Percentiles rank a stretch among this genome's conserved stretches.
Conservation (phyloP, 139 green algal genomes). For the Pleodorina starrii region DNA sequence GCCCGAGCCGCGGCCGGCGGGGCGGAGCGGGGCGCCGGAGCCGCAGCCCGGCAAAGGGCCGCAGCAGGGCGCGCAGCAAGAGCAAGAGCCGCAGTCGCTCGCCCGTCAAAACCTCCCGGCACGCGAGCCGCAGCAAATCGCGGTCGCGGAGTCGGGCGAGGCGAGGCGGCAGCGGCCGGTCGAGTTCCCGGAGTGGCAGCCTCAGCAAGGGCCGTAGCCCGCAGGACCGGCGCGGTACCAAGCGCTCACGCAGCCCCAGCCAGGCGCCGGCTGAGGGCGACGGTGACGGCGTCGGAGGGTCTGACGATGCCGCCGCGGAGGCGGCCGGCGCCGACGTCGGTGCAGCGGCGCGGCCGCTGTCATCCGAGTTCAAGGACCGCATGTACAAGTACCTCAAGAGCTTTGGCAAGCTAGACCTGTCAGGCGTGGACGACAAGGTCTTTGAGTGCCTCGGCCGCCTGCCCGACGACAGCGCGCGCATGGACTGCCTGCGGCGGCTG, state of each 20-base stretch:
- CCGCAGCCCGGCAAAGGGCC: background rate
- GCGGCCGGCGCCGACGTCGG: no score
- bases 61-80: constrained; percentile 4
- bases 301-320: background rate
- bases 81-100: constrained; percentile 21
- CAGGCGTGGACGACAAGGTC: constrained; percentile 20
- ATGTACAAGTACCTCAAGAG: constrained; percentile 40
- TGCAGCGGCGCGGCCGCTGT: background rate
- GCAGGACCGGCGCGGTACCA: background rate
- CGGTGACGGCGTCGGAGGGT: no score
- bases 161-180: background rate
- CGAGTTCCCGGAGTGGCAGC: background rate
- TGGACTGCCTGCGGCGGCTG: constrained; percentile 45
- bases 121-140: background rate
- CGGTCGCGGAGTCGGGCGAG: background rate
- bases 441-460: constrained; percentile 35
- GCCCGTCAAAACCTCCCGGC: no score
- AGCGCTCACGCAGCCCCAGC: constrained; percentile 23
- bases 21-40: no score
- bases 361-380: constrained; percentile 11
- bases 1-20: background rate
- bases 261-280: background rate
- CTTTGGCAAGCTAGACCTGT: constrained; percentile 19
- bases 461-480: constrained; percentile 21
- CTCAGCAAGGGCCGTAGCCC: background rate